Percentiles rank a stretch among this genome's conserved stretches.
These are phyloP conservation scores for Aspergillus fijiensis DNA, from an alignment of 2,329 filamentous ascomycete genomes.

Conservation along the genomic window DNA sequence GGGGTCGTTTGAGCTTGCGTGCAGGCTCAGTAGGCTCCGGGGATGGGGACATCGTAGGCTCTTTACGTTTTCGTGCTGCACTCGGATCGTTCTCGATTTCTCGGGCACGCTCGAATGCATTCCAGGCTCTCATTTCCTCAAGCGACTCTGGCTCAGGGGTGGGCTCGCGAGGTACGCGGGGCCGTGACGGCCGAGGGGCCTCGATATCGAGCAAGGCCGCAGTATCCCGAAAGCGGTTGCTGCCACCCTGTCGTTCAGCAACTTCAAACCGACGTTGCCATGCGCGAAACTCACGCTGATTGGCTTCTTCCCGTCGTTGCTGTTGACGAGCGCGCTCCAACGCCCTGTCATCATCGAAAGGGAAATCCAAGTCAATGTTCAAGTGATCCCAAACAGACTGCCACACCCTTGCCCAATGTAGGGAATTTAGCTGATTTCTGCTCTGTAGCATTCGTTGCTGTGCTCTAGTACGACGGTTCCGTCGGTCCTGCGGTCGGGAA, in stretches of 20 bases:
- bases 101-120: slow-evolving; percentile 81
- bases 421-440: slow-evolving; percentile 44
- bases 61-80: slow-evolving; percentile 51
- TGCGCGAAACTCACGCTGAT: slow-evolving; percentile 61
- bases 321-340: slow-evolving; percentile 57
- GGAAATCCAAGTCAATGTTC: slow-evolving; percentile 78
- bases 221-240: slow-evolving; percentile 68
- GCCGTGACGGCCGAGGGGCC: slow-evolving; percentile 41
- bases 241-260: slow-evolving; percentile 74
- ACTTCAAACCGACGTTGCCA: slow-evolving; percentile 85
- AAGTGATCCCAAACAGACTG: slow-evolving; percentile 80
- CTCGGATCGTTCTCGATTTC: slow-evolving; percentile 59
- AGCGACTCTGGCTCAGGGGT: slow-evolving; percentile 66
- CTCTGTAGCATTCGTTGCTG: slow-evolving; percentile 45
- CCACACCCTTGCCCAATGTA: slow-evolving; percentile 78
- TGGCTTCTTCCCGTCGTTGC: slow-evolving; percentile 48
- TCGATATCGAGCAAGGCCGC: slow-evolving; percentile 60
- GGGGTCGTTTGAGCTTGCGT: slow-evolving; percentile 81
- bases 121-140: slow-evolving; percentile 84
- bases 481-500: slow-evolving; percentile 43
- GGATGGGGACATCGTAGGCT: slow-evolving; percentile 74
- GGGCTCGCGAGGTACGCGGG: slow-evolving; percentile 38
- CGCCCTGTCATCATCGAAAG: slow-evolving; percentile 72
- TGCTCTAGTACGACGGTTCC: slow-evolving; percentile 48
- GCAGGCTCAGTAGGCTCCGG: slow-evolving; percentile 66